Percentiles rank a stretch among this genome's conserved stretches.
These are phyloP conservation scores for Ceratocystis alfenasii DNA, from an alignment of 2,329 filamentous ascomycete species.

Conservation along the genomic window DNA sequence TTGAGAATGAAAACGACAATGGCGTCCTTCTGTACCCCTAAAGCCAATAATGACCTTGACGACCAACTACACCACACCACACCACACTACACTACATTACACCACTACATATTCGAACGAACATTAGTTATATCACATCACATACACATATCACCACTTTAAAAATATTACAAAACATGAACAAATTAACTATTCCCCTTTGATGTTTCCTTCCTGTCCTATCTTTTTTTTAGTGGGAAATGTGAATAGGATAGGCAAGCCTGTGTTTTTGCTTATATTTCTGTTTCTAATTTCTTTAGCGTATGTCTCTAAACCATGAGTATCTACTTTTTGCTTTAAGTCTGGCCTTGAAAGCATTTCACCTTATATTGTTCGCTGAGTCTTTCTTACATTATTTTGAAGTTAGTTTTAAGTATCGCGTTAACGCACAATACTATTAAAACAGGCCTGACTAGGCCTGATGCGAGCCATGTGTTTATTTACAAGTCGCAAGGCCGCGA, in stretches of 20 bases:
- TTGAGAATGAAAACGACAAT: conserved; percentile 17
- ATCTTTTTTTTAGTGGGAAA: not conserved
- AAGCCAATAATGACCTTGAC: conserved; percentile 2
- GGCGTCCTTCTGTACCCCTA: conserved; percentile 9
- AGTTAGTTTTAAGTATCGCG: not conserved
- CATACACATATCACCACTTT: conserved; percentile 5
- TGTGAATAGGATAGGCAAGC: not conserved
- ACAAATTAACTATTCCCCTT: not conserved
- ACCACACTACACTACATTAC: no score
- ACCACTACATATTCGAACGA: not conserved
- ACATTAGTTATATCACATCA: not conserved
- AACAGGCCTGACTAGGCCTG: not conserved
- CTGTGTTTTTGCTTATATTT: not conserved
- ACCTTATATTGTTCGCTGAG: not conserved
- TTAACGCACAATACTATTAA: not conserved
- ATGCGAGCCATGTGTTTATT: no score
- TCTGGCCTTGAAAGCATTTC: not conserved
- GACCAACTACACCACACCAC: not conserved
- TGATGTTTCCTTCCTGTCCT: not conserved
- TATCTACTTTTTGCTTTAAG: not conserved
- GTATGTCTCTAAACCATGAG: not conserved
- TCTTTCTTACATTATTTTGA: not conserved
- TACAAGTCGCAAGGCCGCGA: no score
- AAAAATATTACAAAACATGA: conserved; percentile 6
- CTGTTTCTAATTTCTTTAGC: not conserved